Evolutionary conservation across 495 filamentous ascomycete species (phyloP).

Genomic region (Pseudoneurospora amorphoporcata): DNA sequence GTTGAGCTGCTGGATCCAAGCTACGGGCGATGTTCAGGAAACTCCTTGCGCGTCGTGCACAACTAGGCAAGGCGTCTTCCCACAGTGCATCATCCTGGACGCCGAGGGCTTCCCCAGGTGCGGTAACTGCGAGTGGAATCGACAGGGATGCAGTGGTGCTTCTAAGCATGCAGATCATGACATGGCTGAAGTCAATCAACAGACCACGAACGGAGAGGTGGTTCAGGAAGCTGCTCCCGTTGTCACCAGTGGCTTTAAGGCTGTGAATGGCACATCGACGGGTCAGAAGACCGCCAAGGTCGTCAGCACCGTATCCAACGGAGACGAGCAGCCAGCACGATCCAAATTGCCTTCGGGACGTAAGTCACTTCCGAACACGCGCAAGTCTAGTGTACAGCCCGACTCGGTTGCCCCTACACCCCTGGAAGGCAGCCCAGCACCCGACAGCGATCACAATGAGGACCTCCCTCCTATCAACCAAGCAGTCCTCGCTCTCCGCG

Average conservation of each 20-base stretch:
- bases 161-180: neutral
- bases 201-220: neutral
- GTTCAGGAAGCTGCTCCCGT: neutral
- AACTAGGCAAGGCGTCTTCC: slow-evolving; percentile 12
- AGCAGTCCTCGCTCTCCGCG: slow-evolving; percentile 21
- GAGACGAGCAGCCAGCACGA: neutral
- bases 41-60: slow-evolving; percentile 16
- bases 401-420: slow-evolving; percentile 1
- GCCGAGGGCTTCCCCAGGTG: slow-evolving; percentile 17
- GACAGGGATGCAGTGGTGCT: slow-evolving; percentile 15
- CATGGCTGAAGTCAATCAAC: neutral
- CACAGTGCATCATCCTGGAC: slow-evolving; percentile 16
- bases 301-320: neutral
- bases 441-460: slow-evolving; percentile 2
- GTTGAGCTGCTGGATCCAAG: slow-evolving; percentile 23
- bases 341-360: slow-evolving; percentile 1
- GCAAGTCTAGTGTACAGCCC: slow-evolving; percentile 4
- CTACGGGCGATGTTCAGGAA: slow-evolving; percentile 15
- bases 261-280: slow-evolving; percentile 10
- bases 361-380: slow-evolving; percentile 14
- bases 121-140: slow-evolving; percentile 27
- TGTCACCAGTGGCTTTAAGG: slow-evolving; percentile 14
- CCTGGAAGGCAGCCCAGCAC: slow-evolving; percentile 6
- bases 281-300: neutral
- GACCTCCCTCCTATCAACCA: slow-evolving; percentile 28